A percentile compares a stretch with the other conserved stretches of the same genome.
Evolutionary conservation across 1,284 basidiomycete genomes (phyloP).

Genomic region (Ganoderma lucidum): DNA sequence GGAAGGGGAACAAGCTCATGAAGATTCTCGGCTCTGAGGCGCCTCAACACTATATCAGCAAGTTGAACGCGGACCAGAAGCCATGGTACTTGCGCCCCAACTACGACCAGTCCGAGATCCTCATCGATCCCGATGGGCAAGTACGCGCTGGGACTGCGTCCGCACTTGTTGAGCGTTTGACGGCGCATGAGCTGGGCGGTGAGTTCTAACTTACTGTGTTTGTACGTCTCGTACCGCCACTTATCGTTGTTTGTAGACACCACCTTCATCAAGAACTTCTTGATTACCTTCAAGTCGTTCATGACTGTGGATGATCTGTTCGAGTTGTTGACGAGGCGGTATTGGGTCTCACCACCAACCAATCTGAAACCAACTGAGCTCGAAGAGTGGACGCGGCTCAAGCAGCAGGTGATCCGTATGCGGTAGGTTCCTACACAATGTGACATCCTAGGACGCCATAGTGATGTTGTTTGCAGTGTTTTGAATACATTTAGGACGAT

Average conservation of each 20-base stretch:
- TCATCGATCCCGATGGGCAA: constrained; percentile 84
- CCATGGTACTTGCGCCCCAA: constrained; percentile 91
- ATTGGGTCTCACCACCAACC: constrained; percentile 81
- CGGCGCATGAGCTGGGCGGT: constrained; percentile 89
- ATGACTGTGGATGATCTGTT: constrained; percentile 88
- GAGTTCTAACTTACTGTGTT: constrained; percentile 34
- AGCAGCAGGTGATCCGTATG: constrained; percentile 89
- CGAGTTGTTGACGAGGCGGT: constrained; percentile 86
- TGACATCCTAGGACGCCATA: neutral
- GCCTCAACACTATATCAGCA: constrained; percentile 56
- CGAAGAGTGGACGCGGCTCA: constrained; percentile 87
- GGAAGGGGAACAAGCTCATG: constrained; percentile 67
- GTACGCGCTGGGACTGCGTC: constrained; percentile 89
- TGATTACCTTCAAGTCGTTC: constrained; percentile 98
- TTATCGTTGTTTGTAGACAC: constrained; percentile 60
- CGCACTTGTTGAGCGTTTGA: constrained; percentile 89
- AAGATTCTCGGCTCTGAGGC: constrained; percentile 82
- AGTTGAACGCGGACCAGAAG: constrained; percentile 61
- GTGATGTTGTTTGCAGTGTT: constrained; percentile 56
- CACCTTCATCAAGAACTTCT: constrained; percentile 90
- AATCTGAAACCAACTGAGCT: constrained; percentile 72
- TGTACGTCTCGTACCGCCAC: neutral
- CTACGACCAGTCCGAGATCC: constrained; percentile 82
- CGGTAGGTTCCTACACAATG: constrained; percentile 60
- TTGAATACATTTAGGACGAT: constrained; percentile 87